Conservation (phyloP, 352 stramenopile species). For the Phytophthora agathidicida region DNA sequence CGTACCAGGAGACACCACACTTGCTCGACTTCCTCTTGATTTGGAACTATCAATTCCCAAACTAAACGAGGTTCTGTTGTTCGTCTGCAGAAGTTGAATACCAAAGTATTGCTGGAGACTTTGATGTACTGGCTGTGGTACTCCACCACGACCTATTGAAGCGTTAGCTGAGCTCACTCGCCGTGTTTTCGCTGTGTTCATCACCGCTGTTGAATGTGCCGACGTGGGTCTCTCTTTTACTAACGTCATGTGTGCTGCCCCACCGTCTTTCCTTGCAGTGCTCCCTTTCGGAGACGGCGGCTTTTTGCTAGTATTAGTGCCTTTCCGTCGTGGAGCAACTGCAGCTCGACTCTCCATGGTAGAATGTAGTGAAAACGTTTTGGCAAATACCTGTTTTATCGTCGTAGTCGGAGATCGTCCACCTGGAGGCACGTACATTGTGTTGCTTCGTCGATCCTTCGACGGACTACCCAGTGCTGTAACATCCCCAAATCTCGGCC, state of each 20-base stretch:
- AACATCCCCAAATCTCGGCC: background rate
- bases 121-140: background rate
- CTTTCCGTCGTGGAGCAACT: slow-evolving; percentile 34
- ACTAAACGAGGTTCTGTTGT: slow-evolving; percentile 2
- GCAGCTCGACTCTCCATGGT: slow-evolving; percentile 45
- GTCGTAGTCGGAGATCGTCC: slow-evolving; percentile 19
- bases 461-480: background rate
- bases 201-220: background rate
- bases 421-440: slow-evolving; percentile 33
- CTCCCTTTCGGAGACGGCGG: slow-evolving; percentile 7
- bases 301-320: slow-evolving; percentile 2
- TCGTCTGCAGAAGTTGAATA: slow-evolving; percentile 1
- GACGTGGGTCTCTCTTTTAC: background rate
- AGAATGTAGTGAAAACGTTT: slow-evolving; percentile 47
- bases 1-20: slow-evolving; percentile 12
- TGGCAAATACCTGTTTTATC: slow-evolving; percentile 14
- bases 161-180: slow-evolving; percentile 2
- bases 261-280: background rate
- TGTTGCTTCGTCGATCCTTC: slow-evolving; percentile 19
- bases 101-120: background rate
- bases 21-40: slow-evolving; percentile 15
- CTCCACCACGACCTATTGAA: background rate
- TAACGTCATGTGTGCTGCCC: background rate
- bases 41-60: background rate
- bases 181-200: slow-evolving; percentile 1